phyloP scores from a whole-genome alignment of 2,329 filamentous ascomycete genomes.

The Phialophora expanda region DNA sequence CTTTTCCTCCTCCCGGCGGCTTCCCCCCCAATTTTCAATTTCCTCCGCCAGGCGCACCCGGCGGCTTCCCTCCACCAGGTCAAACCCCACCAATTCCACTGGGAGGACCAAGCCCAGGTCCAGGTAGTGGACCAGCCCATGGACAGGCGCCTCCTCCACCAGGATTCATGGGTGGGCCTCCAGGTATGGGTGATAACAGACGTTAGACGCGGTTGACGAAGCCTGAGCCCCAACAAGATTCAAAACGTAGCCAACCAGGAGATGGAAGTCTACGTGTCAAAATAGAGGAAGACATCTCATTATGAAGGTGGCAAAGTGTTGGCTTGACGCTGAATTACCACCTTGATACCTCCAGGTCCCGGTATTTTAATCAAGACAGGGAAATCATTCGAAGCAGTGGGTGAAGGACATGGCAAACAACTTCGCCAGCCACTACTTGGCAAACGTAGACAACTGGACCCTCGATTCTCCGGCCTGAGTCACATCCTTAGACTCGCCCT shows the following conservation, averaged over 20 bases:
- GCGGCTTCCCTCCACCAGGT: slow-evolving; percentile 45
- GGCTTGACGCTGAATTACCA: not conserved
- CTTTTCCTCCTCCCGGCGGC: slow-evolving; percentile 54
- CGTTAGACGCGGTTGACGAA: slow-evolving; percentile 16
- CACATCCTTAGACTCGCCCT: not conserved
- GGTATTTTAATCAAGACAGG: not conserved
- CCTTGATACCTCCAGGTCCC: not conserved
- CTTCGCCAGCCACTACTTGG: not conserved
- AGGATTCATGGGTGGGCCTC: slow-evolving; percentile 32
- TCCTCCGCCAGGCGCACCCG: slow-evolving; percentile 45
- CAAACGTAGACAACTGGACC: not conserved
- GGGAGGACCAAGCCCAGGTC: slow-evolving; percentile 41
- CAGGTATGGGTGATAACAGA: slow-evolving; percentile 35
- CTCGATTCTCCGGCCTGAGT: not conserved
- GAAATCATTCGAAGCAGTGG: not conserved
- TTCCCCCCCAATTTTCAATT: slow-evolving; percentile 61
- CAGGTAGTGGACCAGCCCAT: slow-evolving; percentile 35
- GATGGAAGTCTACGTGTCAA: not conserved
- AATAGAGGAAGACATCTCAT: not conserved
- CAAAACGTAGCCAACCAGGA: not conserved
- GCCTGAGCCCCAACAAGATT: not conserved
- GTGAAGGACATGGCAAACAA: not conserved
- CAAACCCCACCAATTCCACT: slow-evolving; percentile 37
- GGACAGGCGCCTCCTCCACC: slow-evolving; percentile 40
- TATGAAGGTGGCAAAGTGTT: not conserved